A percentile compares a stretch with the other conserved stretches of the same genome.
Evolutionary conservation across 2,329 filamentous ascomycete species (phyloP).

Genomic region (Verticillium zaregamsianum): DNA sequence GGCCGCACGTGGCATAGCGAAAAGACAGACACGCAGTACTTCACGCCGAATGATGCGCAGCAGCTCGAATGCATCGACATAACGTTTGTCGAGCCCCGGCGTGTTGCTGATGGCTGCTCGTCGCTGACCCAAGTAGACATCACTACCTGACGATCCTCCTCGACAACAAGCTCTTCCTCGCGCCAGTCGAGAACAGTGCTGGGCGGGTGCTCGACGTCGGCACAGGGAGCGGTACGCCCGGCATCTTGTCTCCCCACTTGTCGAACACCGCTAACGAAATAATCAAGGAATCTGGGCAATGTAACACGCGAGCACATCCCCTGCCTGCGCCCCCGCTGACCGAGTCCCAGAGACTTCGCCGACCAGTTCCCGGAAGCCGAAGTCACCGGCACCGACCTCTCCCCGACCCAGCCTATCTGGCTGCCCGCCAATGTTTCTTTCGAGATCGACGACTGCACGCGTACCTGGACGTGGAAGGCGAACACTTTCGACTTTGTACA

Average conservation of each 20-base stretch:
- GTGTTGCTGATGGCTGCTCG: neutral
- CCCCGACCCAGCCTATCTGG: conserved; percentile 9
- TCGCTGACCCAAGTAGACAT: neutral
- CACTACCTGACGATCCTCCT: conserved; percentile 4
- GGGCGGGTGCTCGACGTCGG: conserved; percentile 2
- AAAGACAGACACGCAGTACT: conserved; percentile 9
- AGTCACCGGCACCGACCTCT: conserved; percentile 5
- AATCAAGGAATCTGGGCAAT: conserved; percentile 5
- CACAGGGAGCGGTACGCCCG: conserved; percentile 36
- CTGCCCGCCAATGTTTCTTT: conserved; percentile 18
- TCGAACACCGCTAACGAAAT: neutral
- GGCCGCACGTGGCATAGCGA: conserved; percentile 8
- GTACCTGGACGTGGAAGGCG: conserved; percentile 42
- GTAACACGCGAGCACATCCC: conserved; percentile 33
- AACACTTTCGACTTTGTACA: conserved; percentile 58
- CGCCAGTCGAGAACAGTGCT: neutral
- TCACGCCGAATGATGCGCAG: conserved; percentile 7
- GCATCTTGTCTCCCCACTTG: neutral
- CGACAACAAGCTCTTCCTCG: conserved; percentile 6
- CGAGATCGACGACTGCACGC: conserved; percentile 44
- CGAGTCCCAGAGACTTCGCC: conserved; percentile 4
- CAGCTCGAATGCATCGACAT: conserved; percentile 12
- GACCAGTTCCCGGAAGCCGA: conserved; percentile 7
- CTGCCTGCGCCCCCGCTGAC: conserved; percentile 15
- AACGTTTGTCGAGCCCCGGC: neutral